Evolutionary conservation across 345 rosid species (phyloP), one percentile per base, ranked within the genome.

Genomic region (Salix purpurea): DNA sequence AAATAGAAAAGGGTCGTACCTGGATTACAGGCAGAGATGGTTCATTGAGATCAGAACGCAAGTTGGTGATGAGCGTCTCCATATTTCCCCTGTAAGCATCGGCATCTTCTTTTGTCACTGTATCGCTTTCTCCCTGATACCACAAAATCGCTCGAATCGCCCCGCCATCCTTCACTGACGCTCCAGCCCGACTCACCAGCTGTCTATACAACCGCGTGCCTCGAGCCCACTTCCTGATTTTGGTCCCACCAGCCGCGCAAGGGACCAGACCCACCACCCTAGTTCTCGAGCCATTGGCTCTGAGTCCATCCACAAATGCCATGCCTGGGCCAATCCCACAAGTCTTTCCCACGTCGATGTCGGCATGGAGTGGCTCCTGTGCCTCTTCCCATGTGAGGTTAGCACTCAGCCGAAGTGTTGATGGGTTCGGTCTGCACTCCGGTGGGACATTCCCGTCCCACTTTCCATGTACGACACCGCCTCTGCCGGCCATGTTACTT

Each of bases 121-220:
- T 73, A 42, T 81, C 77, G 9, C 80, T 77, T 71, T 77, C 84
- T n/a, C 84, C 84, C 64, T 81, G 84, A 23, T 73, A 73, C 84
- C 80, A 81, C 67, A 81, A 23, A 60, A 81, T 9, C 4, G 66
- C 84, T 42, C 77, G 72, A 30, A 77, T 73, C 4, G 7, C 62
- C 24, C 84, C 84, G 9, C 84, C 84, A n/a, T 48, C 32, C 69
- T 34, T 73, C 46, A 72, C 56, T 16, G 83, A 72, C 65, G 3
- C 79, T 2, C 23, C 67, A 6, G 79, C 79, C 42, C 83, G 73
- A 21, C 67, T 67, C 46, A 77, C 74, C 72, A 76, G 13, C 56
- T 69, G 7, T 8, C 8, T 9, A 39, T 76, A 81, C 65, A 76
- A 7, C 11, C 37, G 48, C 70, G 36, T 73, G 6, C 84, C 78